These are phyloP conservation scores for Hypoxylon rickii DNA, from an alignment of 495 filamentous ascomycete genomes.

Conservation along the genomic window DNA sequence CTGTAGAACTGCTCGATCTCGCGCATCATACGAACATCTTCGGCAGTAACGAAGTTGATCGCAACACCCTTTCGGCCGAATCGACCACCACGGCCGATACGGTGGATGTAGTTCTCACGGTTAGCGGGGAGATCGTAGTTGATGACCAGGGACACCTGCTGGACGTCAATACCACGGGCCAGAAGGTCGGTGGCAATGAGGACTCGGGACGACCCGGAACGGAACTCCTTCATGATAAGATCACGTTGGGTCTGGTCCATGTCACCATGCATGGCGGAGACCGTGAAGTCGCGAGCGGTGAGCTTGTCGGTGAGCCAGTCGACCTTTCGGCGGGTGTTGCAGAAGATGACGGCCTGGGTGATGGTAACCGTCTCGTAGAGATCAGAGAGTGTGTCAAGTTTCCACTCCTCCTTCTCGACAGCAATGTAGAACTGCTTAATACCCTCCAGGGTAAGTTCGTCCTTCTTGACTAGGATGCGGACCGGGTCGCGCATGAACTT, in stretches of 20 bases:
- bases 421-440: slow-evolving; percentile 99
- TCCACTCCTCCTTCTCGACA: slow-evolving; percentile 99
- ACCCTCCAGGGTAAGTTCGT: slow-evolving; percentile 97
- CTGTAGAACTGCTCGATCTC: slow-evolving; percentile 90
- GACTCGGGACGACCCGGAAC: slow-evolving; percentile 95
- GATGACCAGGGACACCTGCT: slow-evolving; percentile 99
- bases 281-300: slow-evolving; percentile 95
- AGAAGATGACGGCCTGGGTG: slow-evolving; percentile 99
- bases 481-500: slow-evolving; percentile 99
- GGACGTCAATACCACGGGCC: slow-evolving; percentile 98
- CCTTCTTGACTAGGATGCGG: slow-evolving; percentile 99
- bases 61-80: slow-evolving; percentile 99
- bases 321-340: slow-evolving; percentile 99
- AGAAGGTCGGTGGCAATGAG: slow-evolving; percentile 96
- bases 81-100: slow-evolving; percentile 97
- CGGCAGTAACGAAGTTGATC: slow-evolving; percentile 99
- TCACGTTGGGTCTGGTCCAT: slow-evolving; percentile 98
- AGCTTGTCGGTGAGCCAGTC: slow-evolving; percentile 99
- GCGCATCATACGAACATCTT: slow-evolving; percentile 98
- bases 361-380: slow-evolving; percentile 99
- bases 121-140: slow-evolving; percentile 99
- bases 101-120: slow-evolving; percentile 99
- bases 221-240: slow-evolving; percentile 99
- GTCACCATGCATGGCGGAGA: slow-evolving; percentile 98
- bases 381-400: slow-evolving; percentile 97